phyloP scores from a whole-genome alignment of 1,139 yeast species.

The Yamadazyma diospyri region DNA sequence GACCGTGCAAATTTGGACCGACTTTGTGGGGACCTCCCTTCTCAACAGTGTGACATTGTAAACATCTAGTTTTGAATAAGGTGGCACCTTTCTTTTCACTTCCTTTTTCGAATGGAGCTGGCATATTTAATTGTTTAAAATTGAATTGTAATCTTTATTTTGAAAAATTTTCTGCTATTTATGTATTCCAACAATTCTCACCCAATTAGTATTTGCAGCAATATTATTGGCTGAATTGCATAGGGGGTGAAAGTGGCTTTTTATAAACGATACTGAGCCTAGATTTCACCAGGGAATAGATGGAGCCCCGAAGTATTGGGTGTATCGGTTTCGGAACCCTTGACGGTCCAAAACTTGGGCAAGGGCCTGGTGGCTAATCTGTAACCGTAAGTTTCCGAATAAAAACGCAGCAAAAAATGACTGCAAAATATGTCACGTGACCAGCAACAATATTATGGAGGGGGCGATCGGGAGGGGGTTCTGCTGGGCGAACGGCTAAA shows the following conservation, averaged over 20 bases:
- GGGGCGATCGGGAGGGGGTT: no score
- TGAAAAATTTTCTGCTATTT: conserved; percentile 6
- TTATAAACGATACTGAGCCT: no score
- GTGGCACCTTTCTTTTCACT: conserved; percentile 97
- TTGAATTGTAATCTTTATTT: conserved; percentile 2
- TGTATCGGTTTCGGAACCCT: no score
- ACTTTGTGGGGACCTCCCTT: conserved; percentile 97
- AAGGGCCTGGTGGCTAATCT: not conserved
- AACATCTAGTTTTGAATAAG: conserved; percentile 97
- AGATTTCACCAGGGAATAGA: no score
- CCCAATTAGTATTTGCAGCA: conserved; percentile 9
- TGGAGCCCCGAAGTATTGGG: no score
- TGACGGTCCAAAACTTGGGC: no score
- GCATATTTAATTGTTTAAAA: conserved; percentile 36
- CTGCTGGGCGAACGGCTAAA: conserved; percentile 6
- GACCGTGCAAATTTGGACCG: conserved; percentile 97
- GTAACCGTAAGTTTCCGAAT: not conserved
- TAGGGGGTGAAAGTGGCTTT: no score
- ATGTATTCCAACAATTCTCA: conserved; percentile 1
- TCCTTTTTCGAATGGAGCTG: conserved; percentile 70
- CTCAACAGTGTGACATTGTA: conserved; percentile 98
- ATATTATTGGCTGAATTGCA: conserved; percentile 8
- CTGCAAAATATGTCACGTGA: no score
- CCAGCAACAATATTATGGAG: no score
- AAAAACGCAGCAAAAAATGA: not conserved